phyloP scores from a whole-genome alignment of 2,329 filamentous ascomycete genomes.

The Diplocarpon rosae region DNA sequence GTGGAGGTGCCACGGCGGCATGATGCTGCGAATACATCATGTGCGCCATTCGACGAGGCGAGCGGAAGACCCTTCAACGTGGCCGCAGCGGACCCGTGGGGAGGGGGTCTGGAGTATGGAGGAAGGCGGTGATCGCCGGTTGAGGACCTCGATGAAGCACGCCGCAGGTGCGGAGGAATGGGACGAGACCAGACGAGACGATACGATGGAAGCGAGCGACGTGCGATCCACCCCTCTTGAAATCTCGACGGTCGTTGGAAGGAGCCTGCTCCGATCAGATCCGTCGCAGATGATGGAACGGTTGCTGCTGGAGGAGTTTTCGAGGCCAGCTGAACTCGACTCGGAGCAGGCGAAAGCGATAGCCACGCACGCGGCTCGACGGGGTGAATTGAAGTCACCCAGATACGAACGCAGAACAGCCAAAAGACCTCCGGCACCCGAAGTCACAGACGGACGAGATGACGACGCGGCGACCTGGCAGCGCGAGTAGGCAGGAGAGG shows the following conservation, averaged over 20 bases:
- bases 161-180: constrained; percentile 22
- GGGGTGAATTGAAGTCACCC: background rate
- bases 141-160: constrained; percentile 25
- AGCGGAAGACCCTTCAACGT: constrained; percentile 21
- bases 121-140: constrained; percentile 13
- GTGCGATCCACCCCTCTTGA: too few species aligned
- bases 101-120: background rate
- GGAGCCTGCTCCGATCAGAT: constrained; percentile 28
- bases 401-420: constrained; percentile 19
- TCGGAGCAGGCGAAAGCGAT: constrained; percentile 14
- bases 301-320: constrained; percentile 27
- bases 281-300: constrained; percentile 26
- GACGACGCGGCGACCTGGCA: background rate
- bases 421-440: too few species aligned
- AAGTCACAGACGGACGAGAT: background rate
- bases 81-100: constrained; percentile 17
- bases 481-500: background rate
- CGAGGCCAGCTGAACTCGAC: constrained; percentile 28
- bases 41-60: constrained; percentile 27
- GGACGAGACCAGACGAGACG: constrained; percentile 22
- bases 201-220: constrained; percentile 4
- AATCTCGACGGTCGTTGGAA: too few species aligned
- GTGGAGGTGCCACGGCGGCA: constrained; percentile 77
- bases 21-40: constrained; percentile 68
- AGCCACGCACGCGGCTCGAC: background rate